Base-by-base conservation (phyloP, 805 yeast genomes). In the Candida ulmi region DNA sequence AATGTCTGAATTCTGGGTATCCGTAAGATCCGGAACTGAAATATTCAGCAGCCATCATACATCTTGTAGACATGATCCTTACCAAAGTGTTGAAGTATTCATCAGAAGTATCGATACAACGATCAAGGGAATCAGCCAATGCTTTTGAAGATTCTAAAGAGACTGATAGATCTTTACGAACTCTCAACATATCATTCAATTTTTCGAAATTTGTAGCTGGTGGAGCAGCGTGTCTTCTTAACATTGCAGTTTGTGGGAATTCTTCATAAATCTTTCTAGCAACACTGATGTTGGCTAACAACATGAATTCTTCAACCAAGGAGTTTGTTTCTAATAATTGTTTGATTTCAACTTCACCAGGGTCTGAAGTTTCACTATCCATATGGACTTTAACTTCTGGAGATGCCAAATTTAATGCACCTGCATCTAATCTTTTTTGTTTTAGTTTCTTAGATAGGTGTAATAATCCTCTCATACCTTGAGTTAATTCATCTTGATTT, bases 21-120 rank as follows among this genome's bases (percentile, higher is more conserved):
- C 95, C 85, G 55, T 72, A 87, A 13, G 84, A 79, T 8, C 99
- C 98, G 0, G 96, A 78, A 11, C 95, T 80, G 66, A 93, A 93
- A 58, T 93, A 93, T 59, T 91, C 97, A 2, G 99, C 99, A 2
- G 99, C 96, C 84, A 88, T 87, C 99, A 93, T 93, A 65, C 98
- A 91, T 54, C 99, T 76, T 0, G 99, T 93, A 8, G 97, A 93
- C 95, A 93, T 83, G 48, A 93, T 93, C 62, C 99, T 80, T 7
- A 91, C 71, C 52, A 93, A 71, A 0, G 97, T 93, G 63, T 93
- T 93, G 74, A 93, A 88, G 57, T 87, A 93, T 7, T 90, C 83
- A 61, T 93, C 98, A 1, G 75, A 57, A 18, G 80, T 76, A 61
- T 91, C 98, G 26, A 67, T 77, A 63, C 96, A 88, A 42, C 86